Evolutionary conservation across 805 yeast species (phyloP), one percentile per base, ranked within the genome.

Genomic region (Kuraishia piskuri): DNA sequence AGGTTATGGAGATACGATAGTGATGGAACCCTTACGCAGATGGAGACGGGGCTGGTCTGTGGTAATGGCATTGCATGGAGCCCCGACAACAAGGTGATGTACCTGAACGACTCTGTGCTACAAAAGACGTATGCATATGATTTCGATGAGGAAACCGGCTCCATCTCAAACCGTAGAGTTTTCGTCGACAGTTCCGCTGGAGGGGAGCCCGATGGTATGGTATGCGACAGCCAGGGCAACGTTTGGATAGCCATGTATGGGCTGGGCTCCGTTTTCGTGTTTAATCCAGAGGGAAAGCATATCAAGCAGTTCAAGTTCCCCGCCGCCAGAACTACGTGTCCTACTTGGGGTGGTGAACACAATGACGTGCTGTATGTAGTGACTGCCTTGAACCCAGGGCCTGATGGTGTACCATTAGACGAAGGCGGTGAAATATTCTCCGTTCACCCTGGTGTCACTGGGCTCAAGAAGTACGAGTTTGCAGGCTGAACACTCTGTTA

Each of bases 301-400:
- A 53, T 66, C 50, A 56, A 58, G 53, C 55, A 58, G 17, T 58
- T 63, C 46, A 53, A 53, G 47, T 52, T 58, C 40, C 59, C 64
- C 26, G 62, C 63, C 7, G 47, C 49, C 45, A 54, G 57, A 45
- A 55, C 58, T 37, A 64, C 71, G 21, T 68, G 71, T 55, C 66
- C 71, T 31, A 61, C 70, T 2, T 68, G 72, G 72, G 72, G 71
- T 17, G 70, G 70, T 5, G 56, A 56, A 22, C 54, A 67, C 51
- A 58, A 61, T 51, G 58, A 62, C 55, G 59, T 58, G 12, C 47
- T 68, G 17, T 66, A 62, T 52, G 61, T 61, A 17, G 66, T 63
- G 1, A 58, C 63, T 22, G 70, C 68, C 7, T 53, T 50, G 21
- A 55, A 59, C 48, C 52, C 51, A 20, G 37, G 22, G 10, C 48